Base-by-base conservation (phyloP, 257 asterid species). In the Forsythia suspensa region DNA sequence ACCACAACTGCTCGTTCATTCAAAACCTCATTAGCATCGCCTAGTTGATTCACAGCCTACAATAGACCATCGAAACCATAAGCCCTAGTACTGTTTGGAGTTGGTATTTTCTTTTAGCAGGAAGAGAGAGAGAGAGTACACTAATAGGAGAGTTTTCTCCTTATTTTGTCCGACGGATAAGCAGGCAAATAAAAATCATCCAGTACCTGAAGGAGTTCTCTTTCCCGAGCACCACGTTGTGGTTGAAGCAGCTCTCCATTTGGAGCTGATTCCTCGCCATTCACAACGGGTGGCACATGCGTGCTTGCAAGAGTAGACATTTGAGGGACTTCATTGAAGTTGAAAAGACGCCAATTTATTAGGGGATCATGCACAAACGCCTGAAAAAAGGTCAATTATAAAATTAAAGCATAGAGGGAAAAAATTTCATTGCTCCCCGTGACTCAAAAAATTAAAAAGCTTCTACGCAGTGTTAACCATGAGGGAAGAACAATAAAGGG, bases 301-400 rank as follows among this genome's bases (percentile, higher is more conserved):
- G 91, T 70, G 82, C 80, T 87, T 76, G 92, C 80, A 76, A 88
- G 89, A 76, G 96, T 87, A 34, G 99, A 79, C 95, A 90, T 85
- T 89, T 93, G 97, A 5, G 99, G 96, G 74, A 91, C 97, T 90
- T 95, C 99, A 51, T 93, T 95, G 82, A 95, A 93, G 91, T 95
- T 95, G 91, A 95, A 95, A 40, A 95, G 95, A 77, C 99, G 99
- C 99, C 99, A 95, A 74, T 95, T 95, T 83, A 95, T 95, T 40
- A 95, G 90, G 78, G 99, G 99, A 79, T 95, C 99, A 24, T 95
- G 99, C 87, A 95, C 99, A 88, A 95, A 95, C 38, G 99, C 99
- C 99, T 95, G 95, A 63, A 85, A 74, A 67, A 44, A 67, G 69
- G 38, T 34, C 80, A 68, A 67, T 65, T 24, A 52, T 44, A 72